phyloP scores from a whole-genome alignment of 257 asterid genomes.

The Solanum bulbocastanum region DNA sequence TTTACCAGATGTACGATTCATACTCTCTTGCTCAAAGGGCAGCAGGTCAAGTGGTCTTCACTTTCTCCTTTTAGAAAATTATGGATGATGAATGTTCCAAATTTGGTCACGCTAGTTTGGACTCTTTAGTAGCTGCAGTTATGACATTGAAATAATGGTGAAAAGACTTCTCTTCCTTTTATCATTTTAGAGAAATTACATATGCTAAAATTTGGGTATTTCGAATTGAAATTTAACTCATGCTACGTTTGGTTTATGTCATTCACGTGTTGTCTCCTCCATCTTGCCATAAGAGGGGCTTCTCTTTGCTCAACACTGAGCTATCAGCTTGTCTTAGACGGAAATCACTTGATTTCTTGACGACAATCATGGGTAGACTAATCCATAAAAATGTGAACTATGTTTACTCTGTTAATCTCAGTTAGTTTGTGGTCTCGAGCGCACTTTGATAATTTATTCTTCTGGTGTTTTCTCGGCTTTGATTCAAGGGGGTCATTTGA shows the following conservation, averaged over 20 bases:
- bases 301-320: background rate
- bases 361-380: background rate
- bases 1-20: constrained; percentile 80
- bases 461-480: background rate
- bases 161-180: background rate
- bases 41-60: constrained; percentile 52
- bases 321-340: background rate
- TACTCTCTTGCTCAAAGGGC: constrained; percentile 75
- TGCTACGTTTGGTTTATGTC: background rate
- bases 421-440: background rate
- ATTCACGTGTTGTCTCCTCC: background rate
- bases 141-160: background rate
- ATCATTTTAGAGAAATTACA: background rate
- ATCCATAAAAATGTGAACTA: background rate
- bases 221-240: background rate
- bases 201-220: background rate
- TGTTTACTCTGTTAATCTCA: background rate
- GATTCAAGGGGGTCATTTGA: background rate
- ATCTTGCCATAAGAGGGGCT: background rate
- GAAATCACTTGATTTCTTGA: background rate
- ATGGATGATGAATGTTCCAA: background rate
- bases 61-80: background rate
- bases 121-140: background rate
- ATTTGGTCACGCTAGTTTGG: background rate
- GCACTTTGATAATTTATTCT: background rate